Percentiles rank a stretch among this genome's conserved stretches.
phyloP scores from a whole-genome alignment of 2,329 filamentous ascomycete genomes.

The Aspergillus sp. region DNA sequence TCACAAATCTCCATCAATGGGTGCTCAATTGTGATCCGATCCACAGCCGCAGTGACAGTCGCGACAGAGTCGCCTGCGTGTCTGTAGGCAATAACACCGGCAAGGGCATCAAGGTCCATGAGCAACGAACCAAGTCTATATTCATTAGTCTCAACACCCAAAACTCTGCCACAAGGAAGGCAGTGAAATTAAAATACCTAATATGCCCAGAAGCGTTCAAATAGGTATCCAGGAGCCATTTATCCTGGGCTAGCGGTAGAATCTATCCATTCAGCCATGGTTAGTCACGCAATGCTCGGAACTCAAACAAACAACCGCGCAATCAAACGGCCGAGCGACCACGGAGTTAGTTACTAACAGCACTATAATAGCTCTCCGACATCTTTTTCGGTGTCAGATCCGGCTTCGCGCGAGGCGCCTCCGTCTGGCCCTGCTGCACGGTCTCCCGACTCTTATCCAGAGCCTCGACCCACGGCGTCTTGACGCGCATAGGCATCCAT shows the following conservation, averaged over 20 bases:
- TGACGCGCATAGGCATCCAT: conserved; percentile 58
- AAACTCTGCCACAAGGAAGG: neutral
- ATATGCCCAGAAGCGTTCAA: conserved; percentile 75
- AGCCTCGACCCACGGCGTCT: conserved; percentile 69
- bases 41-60: conserved; percentile 64
- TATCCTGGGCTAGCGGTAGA: conserved; percentile 69
- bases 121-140: conserved; percentile 67
- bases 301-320: neutral
- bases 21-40: conserved; percentile 66
- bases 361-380: conserved; percentile 68
- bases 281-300: conserved; percentile 9
- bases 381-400: conserved; percentile 67
- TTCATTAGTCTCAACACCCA: neutral
- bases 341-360: conserved; percentile 47
- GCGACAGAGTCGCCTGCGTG: conserved; percentile 65
- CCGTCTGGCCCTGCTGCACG: conserved; percentile 26
- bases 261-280: conserved; percentile 36
- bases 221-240: conserved; percentile 76
- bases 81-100: conserved; percentile 74
- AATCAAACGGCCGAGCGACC: neutral
- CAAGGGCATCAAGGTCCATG: conserved; percentile 78
- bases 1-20: conserved; percentile 76
- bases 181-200: conserved; percentile 44
- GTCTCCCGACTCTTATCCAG: conserved; percentile 54
- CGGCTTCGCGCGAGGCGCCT: conserved; percentile 43